Evolutionary conservation across 768 basidiomycete species (phyloP), one percentile per base, ranked within the genome.

Genomic region (Leccinum broughii): DNA sequence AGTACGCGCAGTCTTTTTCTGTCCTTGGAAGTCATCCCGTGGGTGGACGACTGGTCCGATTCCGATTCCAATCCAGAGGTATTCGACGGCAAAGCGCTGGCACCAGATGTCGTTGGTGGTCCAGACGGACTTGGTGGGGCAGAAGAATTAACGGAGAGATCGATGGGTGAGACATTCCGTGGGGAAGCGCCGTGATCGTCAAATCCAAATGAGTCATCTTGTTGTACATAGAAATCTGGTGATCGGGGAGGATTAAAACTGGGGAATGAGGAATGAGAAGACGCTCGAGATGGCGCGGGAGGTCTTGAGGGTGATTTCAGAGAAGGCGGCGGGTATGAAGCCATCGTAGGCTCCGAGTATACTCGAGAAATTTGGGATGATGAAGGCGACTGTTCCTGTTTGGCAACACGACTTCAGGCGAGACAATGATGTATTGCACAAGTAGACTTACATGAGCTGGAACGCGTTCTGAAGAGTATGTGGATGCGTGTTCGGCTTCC

Each of bases 1-100:
- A 85, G 72, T 5, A 67, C 77, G 37, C 77, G 80, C 32, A 76
- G 54, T 32, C 70, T 65, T 66, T 75, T 79, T 55, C 71, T 72
- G 34, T 78, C 75, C 61, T 64, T 69, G 28, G 66, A 62, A 51
- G 24, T 71, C 66, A 77, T 67, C 50, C 59, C 57, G 7, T 48
- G 4, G 11, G 57, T 28, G 9, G 65, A 61, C 6, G 63, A 50
- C 22, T 61, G 57, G 48, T 66, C 67, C 20, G 64, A 74, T n/a
- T 66, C 64, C 3, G 68, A 66, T 2, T 63, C 57, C 14, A 55
- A 34, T 34, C 51, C 64, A 0, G 69, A 64, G 6, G 68, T 30
- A 35, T 63, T 63, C 17, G 69, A 68, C 4, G 58, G 58, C 14
- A 60, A n/a, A 34, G 54, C 60, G 44, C 64, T 66, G 52, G 59